Percentiles rank a stretch among this genome's conserved stretches.
These are phyloP conservation scores for Neofusicoccum umdonicola DNA, from an alignment of 2,329 filamentous ascomycete genomes.

Conservation along the genomic window DNA sequence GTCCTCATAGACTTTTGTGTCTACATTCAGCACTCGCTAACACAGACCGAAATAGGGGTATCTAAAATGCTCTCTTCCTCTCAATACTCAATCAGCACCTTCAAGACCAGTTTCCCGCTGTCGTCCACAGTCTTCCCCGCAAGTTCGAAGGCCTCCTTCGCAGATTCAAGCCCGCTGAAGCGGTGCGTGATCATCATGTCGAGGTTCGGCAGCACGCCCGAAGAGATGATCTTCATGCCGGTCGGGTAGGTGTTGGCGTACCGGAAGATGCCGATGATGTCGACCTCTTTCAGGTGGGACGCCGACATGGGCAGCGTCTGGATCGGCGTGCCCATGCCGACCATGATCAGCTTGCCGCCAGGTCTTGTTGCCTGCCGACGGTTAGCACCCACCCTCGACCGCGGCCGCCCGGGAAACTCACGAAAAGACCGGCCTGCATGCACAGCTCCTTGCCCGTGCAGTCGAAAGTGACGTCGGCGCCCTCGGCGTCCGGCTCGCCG, in stretches of 20 bases:
- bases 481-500: slow-evolving; percentile 37
- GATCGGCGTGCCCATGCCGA: slow-evolving; percentile 57
- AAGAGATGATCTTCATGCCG: slow-evolving; percentile 53
- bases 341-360: slow-evolving; percentile 54
- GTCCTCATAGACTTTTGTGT: too few relatives aligned
- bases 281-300: slow-evolving; percentile 55
- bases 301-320: slow-evolving; percentile 55
- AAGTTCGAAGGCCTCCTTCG: slow-evolving; percentile 51
- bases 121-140: slow-evolving; percentile 53
- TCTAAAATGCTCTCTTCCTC: neutral
- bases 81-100: slow-evolving; percentile 45
- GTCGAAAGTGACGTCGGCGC: slow-evolving; percentile 41
- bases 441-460: slow-evolving; percentile 44
- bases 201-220: slow-evolving; percentile 49
- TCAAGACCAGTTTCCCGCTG: slow-evolving; percentile 52
- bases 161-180: slow-evolving; percentile 46
- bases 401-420: slow-evolving; percentile 26
- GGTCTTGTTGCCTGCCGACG: slow-evolving; percentile 39
- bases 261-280: slow-evolving; percentile 57
- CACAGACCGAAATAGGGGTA: neutral
- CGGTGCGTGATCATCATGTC: slow-evolving; percentile 56
- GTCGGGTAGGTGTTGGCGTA: slow-evolving; percentile 56
- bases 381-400: neutral
- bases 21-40: too few relatives aligned
- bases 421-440: slow-evolving; percentile 43